Base-by-base conservation (phyloP, 306 rosid species). In the Arachis stenosperma region DNA sequence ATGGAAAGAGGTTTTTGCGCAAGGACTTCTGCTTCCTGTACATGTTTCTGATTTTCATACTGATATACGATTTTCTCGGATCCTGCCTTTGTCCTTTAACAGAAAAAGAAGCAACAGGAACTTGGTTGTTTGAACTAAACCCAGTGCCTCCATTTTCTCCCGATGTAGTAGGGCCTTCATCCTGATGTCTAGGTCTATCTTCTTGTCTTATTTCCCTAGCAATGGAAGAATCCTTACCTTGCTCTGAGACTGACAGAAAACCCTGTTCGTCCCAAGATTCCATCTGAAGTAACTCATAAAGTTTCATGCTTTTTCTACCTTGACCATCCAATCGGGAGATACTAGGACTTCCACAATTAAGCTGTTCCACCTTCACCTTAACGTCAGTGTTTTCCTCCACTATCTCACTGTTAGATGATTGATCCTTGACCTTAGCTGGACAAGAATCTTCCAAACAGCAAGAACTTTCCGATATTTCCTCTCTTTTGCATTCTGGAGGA, bases 251-350 rank as follows among this genome's bases (percentile, higher is more conserved):
- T 12, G 75, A 68, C 5, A 46, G 8, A 10, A 46, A 46, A 46
- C 12, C n/a, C 9, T 61, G 78, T 53, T 80, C 92, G 83, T 76
- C 51, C 92, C 89, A 83, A 48, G 89, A 78, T 68, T 87, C 92
- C 87, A 87, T 83, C 81, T 87, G 86, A 78, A 87, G 89, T 67
- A 87, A 61, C 78, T 87, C 89, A 70, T 85, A 87, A 67, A 87
- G 92, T 64, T 86, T 80, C 79, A 83, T 52, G 75, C 89, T 87
- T 79, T 77, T 87, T 75, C 86, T 87, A 56, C 86, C 85, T 78
- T 87, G 81, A n/a, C 88, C 86, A 40, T 76, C 42, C 78, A 85
- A 69, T 57, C 81, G 82, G 0, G 81, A 72, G 75, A 61, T 27
- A 61, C 69, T 50, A 7, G 83, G 65, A 64, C 74, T 71, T 70